Evolutionary conservation across 768 basidiomycete species (phyloP), one percentile per base, ranked within the genome.

Genomic region (Tulasnella sp.): DNA sequence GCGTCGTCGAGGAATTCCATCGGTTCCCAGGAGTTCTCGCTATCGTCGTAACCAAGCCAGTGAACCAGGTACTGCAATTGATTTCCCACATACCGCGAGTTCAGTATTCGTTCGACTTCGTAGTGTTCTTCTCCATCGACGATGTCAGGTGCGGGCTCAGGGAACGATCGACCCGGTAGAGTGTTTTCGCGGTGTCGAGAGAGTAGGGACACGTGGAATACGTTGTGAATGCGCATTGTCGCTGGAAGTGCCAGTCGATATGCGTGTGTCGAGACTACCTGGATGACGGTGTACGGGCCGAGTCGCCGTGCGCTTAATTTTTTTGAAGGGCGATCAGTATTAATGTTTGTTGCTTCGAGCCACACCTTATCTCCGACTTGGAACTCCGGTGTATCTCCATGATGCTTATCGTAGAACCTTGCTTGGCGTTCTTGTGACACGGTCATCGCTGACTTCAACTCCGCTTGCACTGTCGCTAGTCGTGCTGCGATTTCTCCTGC

Each of bases 141-240:
- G 11, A 21, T 29, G 19, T 7, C 46, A 21, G 27, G 21, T n/a
- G 11, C 7, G 27, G 27, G 34, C 15, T 38, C n/a, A 11, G 46
- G 5, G 21, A 48, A 38, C 34, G 5, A 15, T 38, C 34, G 15
- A 38, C 34, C 34, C 34, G 15, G 34, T 5, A 38, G 5, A 5
- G n/a, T 48, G 46, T 48, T n/a, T 48, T 5, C n/a, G 5, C n/a
- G 19, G n/a, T 38, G 34, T n/a, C 5, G 34, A 7, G 34, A 7
- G 15, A 38, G 34, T 29, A 48, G 27, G 7, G n/a, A 48, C 7
- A 48, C n/a, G 27, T 69, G 63, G 61, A 68, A 65, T 1, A 69
- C 66, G 15, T 64, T 63, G 41, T 72, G 68, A 15, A 69, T 65
- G 1, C 51, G 27, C 68, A 66, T 66, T 10, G 58, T 53, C 0